Percentiles rank a stretch among this genome's conserved stretches.
Conservation (phyloP, 1,139 yeast genomes). For the Saccharomyces pastorianus region DNA sequence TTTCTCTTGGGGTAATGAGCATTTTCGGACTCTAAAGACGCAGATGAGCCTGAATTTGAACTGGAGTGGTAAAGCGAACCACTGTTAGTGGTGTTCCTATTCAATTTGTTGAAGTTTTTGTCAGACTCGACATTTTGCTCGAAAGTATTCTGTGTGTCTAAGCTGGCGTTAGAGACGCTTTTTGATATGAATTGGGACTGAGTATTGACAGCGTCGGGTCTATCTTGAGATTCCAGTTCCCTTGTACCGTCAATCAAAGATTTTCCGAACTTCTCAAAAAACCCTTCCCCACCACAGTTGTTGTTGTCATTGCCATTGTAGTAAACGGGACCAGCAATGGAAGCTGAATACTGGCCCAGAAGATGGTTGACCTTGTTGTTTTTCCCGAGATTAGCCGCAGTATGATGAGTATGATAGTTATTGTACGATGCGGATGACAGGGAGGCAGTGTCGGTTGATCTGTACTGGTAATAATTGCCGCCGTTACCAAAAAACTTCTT, state of each 20-base stretch:
- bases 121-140: background rate
- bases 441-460: background rate
- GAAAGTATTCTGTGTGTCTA: constrained; percentile 7
- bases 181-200: constrained; percentile 1
- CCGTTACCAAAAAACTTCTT: background rate
- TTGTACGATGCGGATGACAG: constrained; percentile 10
- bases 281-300: constrained; percentile 17
- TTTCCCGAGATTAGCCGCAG: background rate
- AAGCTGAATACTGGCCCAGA: constrained; percentile 5
- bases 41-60: background rate
- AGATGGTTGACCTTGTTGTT: constrained; percentile 1
- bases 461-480: constrained; percentile 4
- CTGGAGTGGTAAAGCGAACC: background rate
- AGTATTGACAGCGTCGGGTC: background rate
- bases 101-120: background rate
- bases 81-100: background rate
- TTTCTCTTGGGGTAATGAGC: constrained; percentile 8
- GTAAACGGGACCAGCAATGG: constrained; percentile 5
- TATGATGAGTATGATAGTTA: constrained; percentile 4
- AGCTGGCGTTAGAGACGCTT: background rate
- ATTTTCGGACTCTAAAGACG: background rate
- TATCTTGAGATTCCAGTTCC: constrained; percentile 22
- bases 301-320: constrained; percentile 3
- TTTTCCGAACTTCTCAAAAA: constrained; percentile 31
- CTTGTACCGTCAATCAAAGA: constrained; percentile 31